Evolutionary conservation across 192 early-diverging fungal species (phyloP).

Genomic region (Coemansia sp.): DNA sequence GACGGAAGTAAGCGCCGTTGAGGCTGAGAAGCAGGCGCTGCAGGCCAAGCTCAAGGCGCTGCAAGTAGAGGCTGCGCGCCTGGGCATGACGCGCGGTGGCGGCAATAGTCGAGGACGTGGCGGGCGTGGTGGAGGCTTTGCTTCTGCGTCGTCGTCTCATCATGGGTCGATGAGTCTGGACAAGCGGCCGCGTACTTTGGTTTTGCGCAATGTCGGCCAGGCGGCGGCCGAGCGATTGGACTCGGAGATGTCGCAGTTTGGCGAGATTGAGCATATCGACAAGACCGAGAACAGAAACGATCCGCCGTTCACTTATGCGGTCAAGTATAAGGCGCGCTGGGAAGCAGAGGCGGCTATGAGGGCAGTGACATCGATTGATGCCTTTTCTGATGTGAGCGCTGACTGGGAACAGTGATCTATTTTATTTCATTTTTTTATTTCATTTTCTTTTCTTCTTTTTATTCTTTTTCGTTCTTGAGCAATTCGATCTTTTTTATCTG

Average conservation of each 20-base stretch:
- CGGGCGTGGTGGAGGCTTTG: constrained; percentile 8
- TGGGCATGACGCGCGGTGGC: constrained; percentile 15
- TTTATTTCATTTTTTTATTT: background rate
- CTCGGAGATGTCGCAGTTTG: constrained; percentile 48
- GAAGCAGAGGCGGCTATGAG: constrained; percentile 48
- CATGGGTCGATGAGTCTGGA: constrained; percentile 46
- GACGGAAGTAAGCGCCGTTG: constrained; percentile 3
- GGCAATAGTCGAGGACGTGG: background rate
- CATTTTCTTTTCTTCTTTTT: constrained; percentile 1
- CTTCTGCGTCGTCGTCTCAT: background rate
- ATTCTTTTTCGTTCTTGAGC: constrained; percentile 1
- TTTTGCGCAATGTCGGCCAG: constrained; percentile 32
- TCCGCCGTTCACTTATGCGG: constrained; percentile 39
- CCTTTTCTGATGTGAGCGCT: constrained; percentile 24
- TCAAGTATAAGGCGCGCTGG: constrained; percentile 43
- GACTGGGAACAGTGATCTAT: constrained; percentile 31
- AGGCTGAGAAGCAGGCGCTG: constrained; percentile 31
- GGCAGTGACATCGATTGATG: constrained; percentile 19
- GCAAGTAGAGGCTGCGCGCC: constrained; percentile 27
- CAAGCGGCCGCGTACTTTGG: constrained; percentile 43
- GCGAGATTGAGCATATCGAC: constrained; percentile 37
- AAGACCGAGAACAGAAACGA: constrained; percentile 15
- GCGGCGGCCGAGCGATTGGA: constrained; percentile 30
- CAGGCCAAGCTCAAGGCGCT: constrained; percentile 37
- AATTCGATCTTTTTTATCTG: constrained; percentile 3